These are phyloP conservation scores for Dissophora ornata DNA, from an alignment of 192 early-diverging fungal species.

Conservation along the genomic window DNA sequence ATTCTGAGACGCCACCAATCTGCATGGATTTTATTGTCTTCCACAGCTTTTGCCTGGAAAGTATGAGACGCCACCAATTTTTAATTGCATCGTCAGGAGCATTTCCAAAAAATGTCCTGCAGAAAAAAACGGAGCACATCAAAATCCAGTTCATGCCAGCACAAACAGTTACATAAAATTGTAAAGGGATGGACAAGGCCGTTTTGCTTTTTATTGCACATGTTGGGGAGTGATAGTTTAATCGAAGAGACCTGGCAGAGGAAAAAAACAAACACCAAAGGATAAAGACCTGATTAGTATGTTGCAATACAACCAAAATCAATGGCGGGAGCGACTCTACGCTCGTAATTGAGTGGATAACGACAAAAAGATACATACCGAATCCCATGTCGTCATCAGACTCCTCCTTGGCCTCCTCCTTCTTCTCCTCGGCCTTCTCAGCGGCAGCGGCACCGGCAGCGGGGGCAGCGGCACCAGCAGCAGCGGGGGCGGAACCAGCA, in stretches of 20 bases:
- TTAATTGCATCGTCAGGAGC: too few relatives aligned
- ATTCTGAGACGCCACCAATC: too few relatives aligned
- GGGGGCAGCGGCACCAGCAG: conserved; percentile 46
- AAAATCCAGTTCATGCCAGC: too few relatives aligned
- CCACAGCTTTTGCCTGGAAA: too few relatives aligned
- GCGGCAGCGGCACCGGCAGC: conserved; percentile 55
- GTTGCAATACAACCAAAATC: too few relatives aligned
- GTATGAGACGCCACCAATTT: too few relatives aligned
- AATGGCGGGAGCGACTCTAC: too few relatives aligned
- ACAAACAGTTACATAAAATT: too few relatives aligned
- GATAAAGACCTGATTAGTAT: neutral
- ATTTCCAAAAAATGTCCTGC: too few relatives aligned
- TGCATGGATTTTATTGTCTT: too few relatives aligned
- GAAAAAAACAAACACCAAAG: conserved; percentile 10
- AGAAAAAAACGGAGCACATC: too few relatives aligned
- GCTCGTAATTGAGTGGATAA: too few relatives aligned
- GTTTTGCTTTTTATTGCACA: conserved; percentile 37
- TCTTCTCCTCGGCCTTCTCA: conserved; percentile 60
- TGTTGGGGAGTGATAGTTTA: conserved; percentile 43
- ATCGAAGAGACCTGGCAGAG: conserved; percentile 41
- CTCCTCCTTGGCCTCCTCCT: conserved; percentile 80
- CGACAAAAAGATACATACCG: conserved; percentile 64
- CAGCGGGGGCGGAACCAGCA: conserved; percentile 59
- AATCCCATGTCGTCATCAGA: conserved; percentile 89
- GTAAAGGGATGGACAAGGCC: conserved; percentile 8